Conservation (phyloP, 2,329 filamentous ascomycete species). For the Dactylonectria macrodidyma region DNA sequence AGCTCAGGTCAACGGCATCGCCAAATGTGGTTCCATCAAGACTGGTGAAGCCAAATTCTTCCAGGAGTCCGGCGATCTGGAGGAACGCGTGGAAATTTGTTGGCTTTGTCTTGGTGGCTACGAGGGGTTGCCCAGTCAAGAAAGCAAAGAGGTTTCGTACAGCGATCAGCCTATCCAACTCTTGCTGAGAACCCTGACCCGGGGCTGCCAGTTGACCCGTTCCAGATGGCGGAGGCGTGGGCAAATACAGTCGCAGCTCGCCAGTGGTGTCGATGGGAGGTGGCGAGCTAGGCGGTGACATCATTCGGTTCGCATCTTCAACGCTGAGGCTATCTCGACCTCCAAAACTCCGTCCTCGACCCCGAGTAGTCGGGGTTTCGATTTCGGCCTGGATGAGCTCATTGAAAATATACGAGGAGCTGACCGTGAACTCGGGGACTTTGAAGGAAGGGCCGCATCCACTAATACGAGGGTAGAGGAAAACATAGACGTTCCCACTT, state of each 20-base stretch:
- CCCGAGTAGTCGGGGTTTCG: conserved; percentile 50
- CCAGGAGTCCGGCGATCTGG: conserved; percentile 67
- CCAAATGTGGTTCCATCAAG: conserved; percentile 73
- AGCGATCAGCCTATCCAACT: conserved; percentile 70
- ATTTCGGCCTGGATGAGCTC: conserved; percentile 66
- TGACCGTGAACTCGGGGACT: conserved; percentile 68
- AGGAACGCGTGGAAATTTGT: conserved; percentile 69
- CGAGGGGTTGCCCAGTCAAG: conserved; percentile 73
- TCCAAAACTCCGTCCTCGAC: conserved; percentile 61
- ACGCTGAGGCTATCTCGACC: conserved; percentile 64
- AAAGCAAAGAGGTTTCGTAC: conserved; percentile 78
- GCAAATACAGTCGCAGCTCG: conserved; percentile 69
- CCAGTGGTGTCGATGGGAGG: conserved; percentile 54
- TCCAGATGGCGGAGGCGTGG: conserved; percentile 58
- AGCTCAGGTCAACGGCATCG: conserved; percentile 73
- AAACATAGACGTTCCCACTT: conserved; percentile 69
- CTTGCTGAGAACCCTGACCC: conserved; percentile 52
- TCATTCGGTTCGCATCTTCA: conserved; percentile 63
- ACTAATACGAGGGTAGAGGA: conserved; percentile 67
- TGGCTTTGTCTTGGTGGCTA: conserved; percentile 68
- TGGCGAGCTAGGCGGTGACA: conserved; percentile 56
- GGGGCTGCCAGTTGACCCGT: conserved; percentile 53
- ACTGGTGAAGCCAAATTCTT: conserved; percentile 71
- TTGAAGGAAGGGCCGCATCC: conserved; percentile 73
- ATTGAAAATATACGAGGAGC: conserved; percentile 68